Evolutionary conservation across 139 green algal species (phyloP), one percentile per base, ranked within the genome.

Genomic region (Micractinium sp.): DNA sequence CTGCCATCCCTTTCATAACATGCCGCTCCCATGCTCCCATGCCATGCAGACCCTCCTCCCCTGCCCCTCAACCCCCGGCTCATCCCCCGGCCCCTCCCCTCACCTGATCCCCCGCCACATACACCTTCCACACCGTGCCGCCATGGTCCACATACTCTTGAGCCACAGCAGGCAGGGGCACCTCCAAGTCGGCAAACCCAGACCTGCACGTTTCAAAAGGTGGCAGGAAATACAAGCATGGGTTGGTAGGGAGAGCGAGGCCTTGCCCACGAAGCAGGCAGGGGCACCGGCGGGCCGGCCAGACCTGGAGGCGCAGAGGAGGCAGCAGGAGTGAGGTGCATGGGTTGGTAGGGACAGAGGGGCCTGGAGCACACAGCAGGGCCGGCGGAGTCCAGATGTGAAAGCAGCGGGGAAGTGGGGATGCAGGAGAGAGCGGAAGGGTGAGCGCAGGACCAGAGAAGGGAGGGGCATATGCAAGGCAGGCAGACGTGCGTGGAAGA

Each of bases 131-230:
- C 74, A 98, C 86, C n/a, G 63, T 4, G 0, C 89, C 94, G 23
- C 93, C 94, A 78, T 98, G 96, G 87, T 97, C 94, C 29, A 98
- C 92, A 82, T 97, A 98, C 90, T 97, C 93, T 90, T 98, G 96
- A 31, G 95, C 81, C 39, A 97, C 88, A 15, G 90, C 92, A 12
- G 95, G 94, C 79, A 95, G 76, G 12, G 91, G 91, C 31, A 97
- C 83, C 22, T 86, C 41, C 84, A 95, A 78, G 23, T 75, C 89
- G 9, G 69, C 15, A 25, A 95, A 90, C 0, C 90, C 93, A 20
- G 66, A 87, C 25, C 83, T 87, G 83, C 20, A 77, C 7, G 9
- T 9, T 16, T 56, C 5, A 56, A 9, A 9, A 56, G 47, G 47
- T 9, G 16, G 63, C 63, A 71, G 20, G 22, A 23, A 25, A 23